Percentiles rank a stretch among this genome's conserved stretches.
These are phyloP conservation scores for Cytospora mali DNA, from an alignment of 2,329 filamentous ascomycete genomes.

Conservation along the genomic window DNA sequence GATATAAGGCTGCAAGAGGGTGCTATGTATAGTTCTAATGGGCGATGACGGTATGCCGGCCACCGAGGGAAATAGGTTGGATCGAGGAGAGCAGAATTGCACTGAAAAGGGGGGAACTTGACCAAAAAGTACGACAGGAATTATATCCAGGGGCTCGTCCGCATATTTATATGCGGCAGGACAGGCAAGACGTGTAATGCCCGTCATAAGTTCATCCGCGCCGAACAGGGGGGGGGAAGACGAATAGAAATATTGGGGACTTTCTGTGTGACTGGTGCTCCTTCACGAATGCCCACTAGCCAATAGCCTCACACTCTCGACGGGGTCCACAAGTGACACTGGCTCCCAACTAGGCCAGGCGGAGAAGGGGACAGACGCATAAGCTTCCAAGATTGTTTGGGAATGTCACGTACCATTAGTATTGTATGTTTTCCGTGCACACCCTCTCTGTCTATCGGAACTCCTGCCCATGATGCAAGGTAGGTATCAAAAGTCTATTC, in stretches of 20 bases:
- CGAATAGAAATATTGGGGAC: not conserved
- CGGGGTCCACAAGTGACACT: not conserved
- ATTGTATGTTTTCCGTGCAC: conserved; percentile 4
- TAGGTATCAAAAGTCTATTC: conserved; percentile 25
- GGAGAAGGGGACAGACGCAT: not conserved
- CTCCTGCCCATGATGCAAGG: conserved; percentile 23
- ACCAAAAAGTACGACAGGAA: not conserved
- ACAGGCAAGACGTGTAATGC: not conserved
- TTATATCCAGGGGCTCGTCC: not conserved
- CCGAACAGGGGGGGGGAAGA: not conserved
- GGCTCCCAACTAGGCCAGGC: not conserved
- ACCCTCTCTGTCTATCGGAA: conserved; percentile 15
- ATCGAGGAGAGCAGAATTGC: not conserved
- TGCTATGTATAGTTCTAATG: not conserved
- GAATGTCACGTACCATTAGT: not conserved
- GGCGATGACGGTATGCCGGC: too few relatives aligned
- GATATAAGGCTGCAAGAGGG: not conserved
- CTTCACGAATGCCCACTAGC: conserved; percentile 8
- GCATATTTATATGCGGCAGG: not conserved
- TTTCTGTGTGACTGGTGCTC: not conserved
- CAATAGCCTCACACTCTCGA: conserved; percentile 23
- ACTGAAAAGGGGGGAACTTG: not conserved
- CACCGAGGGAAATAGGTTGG: not conserved
- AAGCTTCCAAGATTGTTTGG: not conserved
- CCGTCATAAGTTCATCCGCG: not conserved